Base-by-base conservation (phyloP, 208 protist genomes). In the Leishmania major region DNA sequence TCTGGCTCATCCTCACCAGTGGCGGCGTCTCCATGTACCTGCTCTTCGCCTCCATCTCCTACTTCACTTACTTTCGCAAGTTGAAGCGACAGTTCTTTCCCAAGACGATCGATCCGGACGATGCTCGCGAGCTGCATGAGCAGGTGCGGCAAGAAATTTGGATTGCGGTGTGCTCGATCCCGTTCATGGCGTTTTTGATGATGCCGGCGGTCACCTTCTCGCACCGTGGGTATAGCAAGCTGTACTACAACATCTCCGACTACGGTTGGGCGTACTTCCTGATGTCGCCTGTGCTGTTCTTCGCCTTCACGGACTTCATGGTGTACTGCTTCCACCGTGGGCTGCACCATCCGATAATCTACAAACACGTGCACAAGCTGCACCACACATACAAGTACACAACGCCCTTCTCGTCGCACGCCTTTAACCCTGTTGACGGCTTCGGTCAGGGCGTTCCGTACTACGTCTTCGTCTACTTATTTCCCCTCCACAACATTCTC, bases 281-380 rank as follows among this genome's bases (percentile, higher is more conserved):
- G n/a, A 25, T 95, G 40, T 92, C 87, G 67, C 86, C 86, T 15
- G 8, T 98, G 22, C 47, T 90, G 51, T 99, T 98, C 83, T 92
- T 98, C 67, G 51, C 92, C 55, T 98, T 98, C 87, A 98, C 96
- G 47, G 98, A 99, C 89, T 96, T 94, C 70, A 87, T 93, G 87
- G 96, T 99, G 80, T 99, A 99, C 90, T 98, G 95, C 94, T 96
- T 99, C 80, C 98, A 99, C 86, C 91, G 98, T 31, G 90, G 89
- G n/a, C 85, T 98, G 64, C 97, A 98, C 88, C 91, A 94, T 83
- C 94, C 93, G 35, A 94, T 89, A 22, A 60, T 98, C n/a, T 99
- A 99, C 92, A 89, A 89, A 70, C 85, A 92, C 83, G 75, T 98
- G 25, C 98, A 98, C 90, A 98, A 98, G 87, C 84, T 93, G 51